A percentile compares a stretch with the other conserved stretches of the same genome.
Conservation (phyloP, 352 stramenopile genomes). For the Phytophthora syringae region DNA sequence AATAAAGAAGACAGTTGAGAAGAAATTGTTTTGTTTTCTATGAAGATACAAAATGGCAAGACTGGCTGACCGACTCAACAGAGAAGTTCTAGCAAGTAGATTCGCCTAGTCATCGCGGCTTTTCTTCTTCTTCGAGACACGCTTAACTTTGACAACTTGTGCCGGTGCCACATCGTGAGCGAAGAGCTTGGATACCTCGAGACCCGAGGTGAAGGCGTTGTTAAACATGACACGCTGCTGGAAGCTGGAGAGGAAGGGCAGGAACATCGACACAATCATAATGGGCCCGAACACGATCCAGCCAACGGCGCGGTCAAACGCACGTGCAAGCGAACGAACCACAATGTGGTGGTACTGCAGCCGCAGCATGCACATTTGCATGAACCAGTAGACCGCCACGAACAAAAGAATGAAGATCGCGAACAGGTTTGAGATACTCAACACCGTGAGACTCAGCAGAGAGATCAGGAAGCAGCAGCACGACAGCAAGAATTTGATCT, state of each 20-base stretch:
- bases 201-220: constrained; percentile 87
- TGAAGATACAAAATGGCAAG: constrained; percentile 52
- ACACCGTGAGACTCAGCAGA: constrained; percentile 71
- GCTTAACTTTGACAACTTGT: constrained; percentile 89
- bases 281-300: constrained; percentile 91
- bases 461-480: constrained; percentile 74
- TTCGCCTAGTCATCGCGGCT: constrained; percentile 74
- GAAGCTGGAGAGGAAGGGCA: constrained; percentile 89
- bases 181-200: constrained; percentile 91
- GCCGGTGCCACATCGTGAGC: constrained; percentile 81
- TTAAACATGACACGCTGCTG: constrained; percentile 93
- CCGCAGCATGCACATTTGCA: constrained; percentile 80
- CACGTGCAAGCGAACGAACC: constrained; percentile 73
- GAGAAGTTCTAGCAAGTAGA: constrained; percentile 12
- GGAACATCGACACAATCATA: constrained; percentile 90
- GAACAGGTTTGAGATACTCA: constrained; percentile 79
- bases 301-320: constrained; percentile 79
- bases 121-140: constrained; percentile 91
- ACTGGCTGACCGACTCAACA: constrained; percentile 20
- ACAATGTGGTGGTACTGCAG: constrained; percentile 89
- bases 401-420: constrained; percentile 75
- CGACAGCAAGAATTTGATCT: constrained; percentile 87
- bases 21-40: constrained; percentile 42
- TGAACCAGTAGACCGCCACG: constrained; percentile 87
- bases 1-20: constrained; percentile 19